Base-by-base conservation (phyloP, 495 filamentous ascomycete species). In the Aspergillus egyptiacus region DNA sequence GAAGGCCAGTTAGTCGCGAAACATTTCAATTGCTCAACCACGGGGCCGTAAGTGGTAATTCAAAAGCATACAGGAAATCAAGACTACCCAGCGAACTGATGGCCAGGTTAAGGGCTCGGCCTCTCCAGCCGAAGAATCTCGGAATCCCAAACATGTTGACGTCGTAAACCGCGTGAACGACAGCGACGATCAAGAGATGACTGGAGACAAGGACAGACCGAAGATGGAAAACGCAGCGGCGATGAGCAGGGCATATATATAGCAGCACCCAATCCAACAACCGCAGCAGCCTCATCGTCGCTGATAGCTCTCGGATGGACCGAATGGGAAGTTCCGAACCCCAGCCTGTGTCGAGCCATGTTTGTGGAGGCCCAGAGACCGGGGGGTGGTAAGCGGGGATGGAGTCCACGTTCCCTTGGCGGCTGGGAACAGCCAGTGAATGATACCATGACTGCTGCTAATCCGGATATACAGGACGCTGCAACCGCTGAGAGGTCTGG, bases 61-160 rank as follows among this genome's bases (percentile, higher is more conserved):
- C n/a, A n/a, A n/a, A n/a, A n/a, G n/a, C 54, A 39, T 61, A 67
- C 63, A 85, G 62, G 62, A 87, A 87, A 66, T 86, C 82, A 45
- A 81, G 74, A 59, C 82, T 83, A 40, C 82, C 83, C 32, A 86
- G 75, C 7, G 78, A 70, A 50, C 79, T 82, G 40, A 87, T 80
- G 33, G 80, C 81, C 57, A 80, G 68, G 55, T 85, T 85, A 34
- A 87, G 74, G 63, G 69, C 64, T 30, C 73, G 57, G 69, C 84
- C 84, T 56, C 71, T 72, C 48, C 80, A 78, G 58, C 84, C 84
- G 46, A 84, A 82, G 61, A 73, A 85, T 36, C 61, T 66, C 20
- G 64, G 63, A 31, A 59, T 60, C 13, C 65, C 66, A 57, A 71
- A 68, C 69, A 72, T 72, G 35, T 36, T 65, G 58, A 33, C 39